Evolutionary conservation across 2,329 filamentous ascomycete species (phyloP), one percentile per base, ranked within the genome.

Genomic region (Curvularia sp.): DNA sequence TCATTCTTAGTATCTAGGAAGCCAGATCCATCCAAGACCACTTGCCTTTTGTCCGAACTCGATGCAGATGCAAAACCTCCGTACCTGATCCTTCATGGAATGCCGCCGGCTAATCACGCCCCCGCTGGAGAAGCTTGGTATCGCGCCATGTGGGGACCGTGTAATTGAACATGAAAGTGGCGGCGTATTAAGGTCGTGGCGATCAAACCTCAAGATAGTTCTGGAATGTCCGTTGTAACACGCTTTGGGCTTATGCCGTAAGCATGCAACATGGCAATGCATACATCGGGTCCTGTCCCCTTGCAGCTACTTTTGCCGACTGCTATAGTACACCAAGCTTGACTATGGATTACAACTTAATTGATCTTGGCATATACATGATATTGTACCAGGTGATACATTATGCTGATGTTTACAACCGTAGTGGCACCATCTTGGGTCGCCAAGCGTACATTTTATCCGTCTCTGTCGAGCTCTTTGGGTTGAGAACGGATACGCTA

Each of bases 31-130:
- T 33, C 18, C 24, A 10, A 43, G 24, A 31, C 18, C 28, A 18
- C 38, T 10, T 47, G 51, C 67, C 66, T 46, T 70, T 66, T 54
- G 60, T 57, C 67, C 67, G 62, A 62, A 22, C 22, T 31, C n/a
- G 43, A 55, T 54, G 47, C 46, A 49, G 5, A 46, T 26, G 15
- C 39, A 50, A 42, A 57, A 31, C 55, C 44, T 46, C 49, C 42
- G 38, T 26, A 42, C 30, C 13, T 30, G 46, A 31, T 7, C 49
- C 55, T 38, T 49, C 48, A 26, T 30, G 39, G 33, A 60, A 53
- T 65, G 54, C 69, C 69, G 62, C 64, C 68, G 69, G 69, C 54
- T 72, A 72, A 72, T 22, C 22, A 47, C 49, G 26, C n/a, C 44
- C 28, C 44, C n/a, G 44, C 56, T 33, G 57, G 53, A 46, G 53